These are phyloP conservation scores for Pterocarpus santalinus DNA, from an alignment of 306 rosid species.

Conservation along the genomic window DNA sequence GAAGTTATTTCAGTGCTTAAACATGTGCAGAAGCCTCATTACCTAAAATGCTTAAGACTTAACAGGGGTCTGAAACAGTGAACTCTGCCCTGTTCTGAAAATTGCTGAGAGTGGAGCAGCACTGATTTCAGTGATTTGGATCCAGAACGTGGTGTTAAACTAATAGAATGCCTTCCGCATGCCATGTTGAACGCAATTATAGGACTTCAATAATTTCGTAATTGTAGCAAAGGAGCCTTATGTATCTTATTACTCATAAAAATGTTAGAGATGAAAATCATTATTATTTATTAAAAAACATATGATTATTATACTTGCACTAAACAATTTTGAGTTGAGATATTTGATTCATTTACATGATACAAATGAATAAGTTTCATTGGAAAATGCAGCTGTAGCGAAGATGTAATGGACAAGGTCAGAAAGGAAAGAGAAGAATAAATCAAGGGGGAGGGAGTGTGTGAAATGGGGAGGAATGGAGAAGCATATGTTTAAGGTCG, in stretches of 20 bases:
- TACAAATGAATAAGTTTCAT: no score
- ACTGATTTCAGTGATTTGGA: conserved; percentile 47
- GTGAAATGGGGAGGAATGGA: no score
- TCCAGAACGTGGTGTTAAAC: conserved; percentile 20
- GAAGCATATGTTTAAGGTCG: no score
- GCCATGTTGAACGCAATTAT: conserved; percentile 28
- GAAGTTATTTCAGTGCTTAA: neutral
- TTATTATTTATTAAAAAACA: no score
- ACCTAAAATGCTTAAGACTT: conserved; percentile 24
- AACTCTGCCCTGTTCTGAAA: conserved; percentile 11
- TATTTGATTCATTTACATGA: no score
- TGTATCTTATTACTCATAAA: neutral
- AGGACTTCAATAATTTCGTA: conserved; percentile 24
- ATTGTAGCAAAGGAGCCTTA: neutral
- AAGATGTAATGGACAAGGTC: no score
- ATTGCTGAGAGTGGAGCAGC: conserved; percentile 42
- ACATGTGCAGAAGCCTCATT: conserved; percentile 40
- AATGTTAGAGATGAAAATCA: no score
- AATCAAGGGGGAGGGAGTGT: no score
- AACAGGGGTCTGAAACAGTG: neutral
- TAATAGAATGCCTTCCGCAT: conserved; percentile 33
- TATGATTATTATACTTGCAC: no score
- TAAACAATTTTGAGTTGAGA: no score
- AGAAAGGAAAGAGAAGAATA: no score
- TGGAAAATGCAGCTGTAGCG: no score